Evolutionary conservation across 148 eudicot species (phyloP).

Genomic region (Chenopodium formosanum): DNA sequence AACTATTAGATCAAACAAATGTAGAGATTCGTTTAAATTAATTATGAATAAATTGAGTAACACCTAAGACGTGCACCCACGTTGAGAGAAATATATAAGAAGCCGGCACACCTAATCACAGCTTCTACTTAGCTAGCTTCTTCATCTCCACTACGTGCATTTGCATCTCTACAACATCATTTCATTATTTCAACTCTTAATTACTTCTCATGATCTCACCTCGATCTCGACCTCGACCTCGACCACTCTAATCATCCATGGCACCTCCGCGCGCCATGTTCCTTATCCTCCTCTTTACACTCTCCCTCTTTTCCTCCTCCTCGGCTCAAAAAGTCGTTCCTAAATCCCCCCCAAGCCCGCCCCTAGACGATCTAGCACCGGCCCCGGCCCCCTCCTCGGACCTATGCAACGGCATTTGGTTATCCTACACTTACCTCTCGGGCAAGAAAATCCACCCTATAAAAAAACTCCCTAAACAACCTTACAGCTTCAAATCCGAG

Average conservation of each 20-base stretch:
- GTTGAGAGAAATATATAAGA: neutral
- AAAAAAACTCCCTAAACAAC: conserved; percentile 37
- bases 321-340: neutral
- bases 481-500: conserved; percentile 58
- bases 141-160: conserved; percentile 11
- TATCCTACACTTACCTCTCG: conserved; percentile 15
- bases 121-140: neutral
- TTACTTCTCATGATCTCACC: neutral
- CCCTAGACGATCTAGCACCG: neutral
- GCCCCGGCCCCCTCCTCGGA: conserved; percentile 29
- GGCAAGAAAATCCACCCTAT: conserved; percentile 30
- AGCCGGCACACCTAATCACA: neutral
- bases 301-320: neutral
- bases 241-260: neutral
- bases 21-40: no score
- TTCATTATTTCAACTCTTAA: neutral
- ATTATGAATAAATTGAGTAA: no score
- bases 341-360: neutral
- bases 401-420: conserved; percentile 33
- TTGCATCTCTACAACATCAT: neutral
- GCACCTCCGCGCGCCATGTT: neutral
- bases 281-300: neutral
- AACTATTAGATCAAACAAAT: no score
- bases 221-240: no score
- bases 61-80: conserved; percentile 12